Percentiles rank a stretch among this genome's conserved stretches.
These are phyloP conservation scores for Caryocar brasiliense DNA, from an alignment of 441 rosid genomes.

Conservation along the genomic window DNA sequence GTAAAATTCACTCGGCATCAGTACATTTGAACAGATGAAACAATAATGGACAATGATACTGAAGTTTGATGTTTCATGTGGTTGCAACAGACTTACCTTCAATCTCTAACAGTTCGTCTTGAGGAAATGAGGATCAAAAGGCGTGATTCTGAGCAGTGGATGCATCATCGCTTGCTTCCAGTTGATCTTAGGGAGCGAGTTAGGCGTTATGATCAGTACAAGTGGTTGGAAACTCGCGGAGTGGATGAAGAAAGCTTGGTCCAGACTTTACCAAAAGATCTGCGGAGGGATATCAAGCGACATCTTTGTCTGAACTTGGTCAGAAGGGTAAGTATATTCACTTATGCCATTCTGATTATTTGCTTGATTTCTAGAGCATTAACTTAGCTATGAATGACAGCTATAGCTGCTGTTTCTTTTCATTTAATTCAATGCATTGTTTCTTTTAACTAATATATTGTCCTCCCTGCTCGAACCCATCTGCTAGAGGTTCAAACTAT, in stretches of 20 bases:
- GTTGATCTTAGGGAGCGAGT: conserved; percentile 56
- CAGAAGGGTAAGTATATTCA: conserved; percentile 51
- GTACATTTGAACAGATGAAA: not conserved
- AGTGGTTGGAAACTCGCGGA: conserved; percentile 71
- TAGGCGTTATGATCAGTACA: conserved; percentile 60
- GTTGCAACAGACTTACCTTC: conserved; percentile 70
- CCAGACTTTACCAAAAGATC: conserved; percentile 83
- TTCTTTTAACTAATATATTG: too few species aligned
- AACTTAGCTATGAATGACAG: not conserved
- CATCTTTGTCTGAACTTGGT: conserved; percentile 88
- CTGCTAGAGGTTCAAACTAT: too few species aligned
- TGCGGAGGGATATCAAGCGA: conserved; percentile 80
- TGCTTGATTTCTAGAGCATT: not conserved
- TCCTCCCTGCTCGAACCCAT: too few species aligned
- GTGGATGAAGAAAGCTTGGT: conserved; percentile 65
- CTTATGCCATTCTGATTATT: not conserved
- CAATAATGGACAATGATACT: not conserved
- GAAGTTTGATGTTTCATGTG: conserved; percentile 6
- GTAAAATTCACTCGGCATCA: too few species aligned
- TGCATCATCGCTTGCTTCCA: conserved; percentile 90
- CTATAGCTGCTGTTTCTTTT: too few species aligned
- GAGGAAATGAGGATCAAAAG: conserved; percentile 97
- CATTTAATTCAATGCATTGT: too few species aligned
- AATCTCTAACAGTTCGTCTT: conserved; percentile 71
- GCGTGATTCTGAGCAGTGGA: conserved; percentile 95